Evolutionary conservation across 192 early-diverging fungal genomes (phyloP).

Genomic region (Chytriomyces sp.): DNA sequence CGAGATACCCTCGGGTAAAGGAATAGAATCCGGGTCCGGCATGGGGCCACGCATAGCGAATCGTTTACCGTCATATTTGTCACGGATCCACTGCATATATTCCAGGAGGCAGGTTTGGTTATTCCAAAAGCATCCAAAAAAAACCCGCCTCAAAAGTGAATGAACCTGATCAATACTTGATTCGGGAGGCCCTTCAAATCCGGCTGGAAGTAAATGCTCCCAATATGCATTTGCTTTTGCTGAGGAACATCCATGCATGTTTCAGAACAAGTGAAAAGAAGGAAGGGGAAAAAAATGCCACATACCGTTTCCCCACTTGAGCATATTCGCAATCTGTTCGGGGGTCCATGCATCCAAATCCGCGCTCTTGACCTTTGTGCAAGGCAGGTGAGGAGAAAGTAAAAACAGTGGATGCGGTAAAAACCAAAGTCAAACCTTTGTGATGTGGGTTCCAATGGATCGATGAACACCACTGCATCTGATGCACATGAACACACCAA

Average conservation of each 20-base stretch:
- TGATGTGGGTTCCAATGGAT: slow-evolving; percentile 84
- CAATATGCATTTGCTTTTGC: slow-evolving; percentile 52
- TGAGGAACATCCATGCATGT: background rate
- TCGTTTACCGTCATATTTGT: slow-evolving; percentile 80
- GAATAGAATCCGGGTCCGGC: slow-evolving; percentile 73
- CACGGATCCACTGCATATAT: slow-evolving; percentile 76
- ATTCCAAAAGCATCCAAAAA: slow-evolving; percentile 1
- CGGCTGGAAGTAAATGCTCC: slow-evolving; percentile 55
- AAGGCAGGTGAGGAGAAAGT: slow-evolving; percentile 5
- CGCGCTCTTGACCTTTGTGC: slow-evolving; percentile 71
- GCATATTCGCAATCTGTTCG: slow-evolving; percentile 78
- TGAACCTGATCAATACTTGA: slow-evolving; percentile 40
- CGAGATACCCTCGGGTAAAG: slow-evolving; percentile 15
- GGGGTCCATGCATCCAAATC: slow-evolving; percentile 83
- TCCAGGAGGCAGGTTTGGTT: slow-evolving; percentile 33
- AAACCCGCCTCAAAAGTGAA: background rate
- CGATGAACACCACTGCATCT: slow-evolving; percentile 86
- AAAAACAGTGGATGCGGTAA: background rate
- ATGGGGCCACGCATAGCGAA: slow-evolving; percentile 75
- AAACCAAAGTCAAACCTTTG: slow-evolving; percentile 63
- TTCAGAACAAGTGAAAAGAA: background rate
- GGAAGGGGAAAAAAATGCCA: background rate
- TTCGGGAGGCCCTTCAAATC: slow-evolving; percentile 61
- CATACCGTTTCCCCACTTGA: slow-evolving; percentile 75
- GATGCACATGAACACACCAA: slow-evolving; percentile 94